phyloP scores from a whole-genome alignment of 345 rosid species.

The Gossypium ekmanianum region DNA sequence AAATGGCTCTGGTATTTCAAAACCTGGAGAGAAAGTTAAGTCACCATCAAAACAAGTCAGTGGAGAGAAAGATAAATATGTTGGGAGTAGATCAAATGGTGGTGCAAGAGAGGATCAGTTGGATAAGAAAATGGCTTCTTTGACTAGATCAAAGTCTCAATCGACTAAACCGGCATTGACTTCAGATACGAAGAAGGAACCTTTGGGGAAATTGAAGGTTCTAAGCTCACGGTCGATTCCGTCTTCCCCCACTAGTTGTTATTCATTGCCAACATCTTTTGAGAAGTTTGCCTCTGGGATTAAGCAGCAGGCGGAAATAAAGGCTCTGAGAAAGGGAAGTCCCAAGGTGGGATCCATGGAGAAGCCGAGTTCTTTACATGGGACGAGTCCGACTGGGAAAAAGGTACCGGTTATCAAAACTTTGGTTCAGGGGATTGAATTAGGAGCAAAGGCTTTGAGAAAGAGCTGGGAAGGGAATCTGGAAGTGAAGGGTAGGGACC shows the following conservation, averaged over 20 bases:
- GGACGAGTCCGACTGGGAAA: conserved; percentile 44
- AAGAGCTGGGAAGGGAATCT: conserved; percentile 97
- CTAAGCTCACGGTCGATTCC: conserved; percentile 73
- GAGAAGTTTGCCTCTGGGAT: conserved; percentile 80
- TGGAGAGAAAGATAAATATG: conserved; percentile 49
- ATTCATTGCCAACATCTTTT: conserved; percentile 77
- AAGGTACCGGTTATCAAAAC: conserved; percentile 57
- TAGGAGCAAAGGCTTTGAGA: conserved; percentile 89
- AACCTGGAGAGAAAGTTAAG: conserved; percentile 48
- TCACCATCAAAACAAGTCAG: conserved; percentile 27
- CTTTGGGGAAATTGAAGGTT: conserved; percentile 48
- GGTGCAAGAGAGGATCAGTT: conserved; percentile 48
- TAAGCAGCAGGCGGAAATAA: conserved; percentile 63
- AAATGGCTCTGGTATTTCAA: conserved; percentile 31
- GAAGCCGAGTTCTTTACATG: conserved; percentile 45
- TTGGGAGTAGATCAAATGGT: conserved; percentile 43
- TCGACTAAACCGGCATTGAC: conserved; percentile 35
- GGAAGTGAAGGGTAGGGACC: conserved; percentile 58
- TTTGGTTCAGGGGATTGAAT: conserved; percentile 68
- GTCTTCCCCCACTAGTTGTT: conserved; percentile 84
- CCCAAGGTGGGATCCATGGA: conserved; percentile 45
- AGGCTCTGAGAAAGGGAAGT: conserved; percentile 52
- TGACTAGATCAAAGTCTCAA: conserved; percentile 57
- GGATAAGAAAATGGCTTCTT: conserved; percentile 31
- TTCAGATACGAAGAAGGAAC: conserved; percentile 61